Evolutionary conservation across 2,329 filamentous ascomycete species (phyloP).

Genomic region (Teratosphaeria zuluensis): DNA sequence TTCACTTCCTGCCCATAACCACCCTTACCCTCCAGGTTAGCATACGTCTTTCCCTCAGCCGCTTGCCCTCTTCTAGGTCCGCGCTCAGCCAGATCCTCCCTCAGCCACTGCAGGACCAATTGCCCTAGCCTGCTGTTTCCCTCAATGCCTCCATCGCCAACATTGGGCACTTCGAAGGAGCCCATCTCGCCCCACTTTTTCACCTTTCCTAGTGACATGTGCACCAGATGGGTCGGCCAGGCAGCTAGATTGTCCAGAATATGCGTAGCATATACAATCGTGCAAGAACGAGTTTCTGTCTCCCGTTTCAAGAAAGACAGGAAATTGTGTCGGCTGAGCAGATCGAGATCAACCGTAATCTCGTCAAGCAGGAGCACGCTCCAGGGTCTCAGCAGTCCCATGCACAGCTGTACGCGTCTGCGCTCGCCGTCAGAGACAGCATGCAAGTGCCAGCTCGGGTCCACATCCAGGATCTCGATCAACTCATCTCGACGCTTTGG

Average conservation of each 20-base stretch:
- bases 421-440: conserved; percentile 89
- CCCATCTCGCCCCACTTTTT: conserved; percentile 76
- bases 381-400: conserved; percentile 91
- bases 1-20: conserved; percentile 53
- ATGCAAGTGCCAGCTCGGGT: conserved; percentile 89
- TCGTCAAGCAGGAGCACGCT: conserved; percentile 84
- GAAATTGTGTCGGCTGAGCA: conserved; percentile 77
- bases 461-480: conserved; percentile 80
- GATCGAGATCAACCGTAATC: conserved; percentile 92
- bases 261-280: conserved; percentile 94
- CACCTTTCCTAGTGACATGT: conserved; percentile 84
- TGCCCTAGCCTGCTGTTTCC: conserved; percentile 82
- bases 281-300: conserved; percentile 72
- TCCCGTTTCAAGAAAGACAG: conserved; percentile 76
- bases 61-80: conserved; percentile 60
- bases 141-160: conserved; percentile 37
- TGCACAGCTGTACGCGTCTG: conserved; percentile 83
- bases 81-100: conserved; percentile 65
- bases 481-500: conserved; percentile 77
- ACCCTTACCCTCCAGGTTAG: conserved; percentile 48
- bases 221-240: conserved; percentile 92
- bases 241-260: conserved; percentile 89
- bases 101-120: conserved; percentile 79
- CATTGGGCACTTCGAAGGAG: conserved; percentile 51
- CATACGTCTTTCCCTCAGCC: conserved; percentile 57